These are phyloP conservation scores for Reutealis trisperma DNA, from an alignment of 345 rosid species.

Conservation along the genomic window DNA sequence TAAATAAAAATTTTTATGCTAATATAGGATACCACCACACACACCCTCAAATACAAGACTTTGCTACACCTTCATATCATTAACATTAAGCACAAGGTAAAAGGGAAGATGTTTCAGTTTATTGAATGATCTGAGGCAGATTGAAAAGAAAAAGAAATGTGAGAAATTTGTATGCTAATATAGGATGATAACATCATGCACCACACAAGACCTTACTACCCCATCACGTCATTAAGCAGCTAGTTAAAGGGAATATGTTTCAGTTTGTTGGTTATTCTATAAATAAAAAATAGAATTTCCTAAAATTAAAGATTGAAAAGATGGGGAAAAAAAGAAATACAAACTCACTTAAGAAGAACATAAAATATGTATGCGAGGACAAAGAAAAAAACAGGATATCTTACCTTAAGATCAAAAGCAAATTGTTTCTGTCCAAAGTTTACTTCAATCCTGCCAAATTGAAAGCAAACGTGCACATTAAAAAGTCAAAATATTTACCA, in stretches of 20 bases:
- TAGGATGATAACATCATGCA: not conserved
- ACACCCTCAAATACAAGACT: not conserved
- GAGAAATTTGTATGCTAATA: no score
- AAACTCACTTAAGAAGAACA: not conserved
- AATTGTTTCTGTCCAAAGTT: constrained; percentile 83
- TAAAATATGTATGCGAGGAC: not conserved
- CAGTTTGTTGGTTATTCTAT: not conserved
- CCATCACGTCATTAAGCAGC: no score
- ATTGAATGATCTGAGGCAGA: no score
- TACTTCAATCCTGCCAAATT: constrained; percentile 70
- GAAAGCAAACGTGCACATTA: constrained; percentile 8
- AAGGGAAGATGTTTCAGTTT: no score
- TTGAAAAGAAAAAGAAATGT: no score
- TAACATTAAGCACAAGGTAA: no score
- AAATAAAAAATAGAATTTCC: not conserved
- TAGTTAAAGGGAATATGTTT: not conserved
- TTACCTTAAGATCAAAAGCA: constrained; percentile 82
- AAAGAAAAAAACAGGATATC: constrained; percentile 13
- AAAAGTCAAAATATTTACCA: constrained; percentile 4
- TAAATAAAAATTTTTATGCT: not conserved
- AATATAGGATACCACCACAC: not conserved
- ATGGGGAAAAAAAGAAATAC: constrained; percentile 1
- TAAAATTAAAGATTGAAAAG: not conserved
- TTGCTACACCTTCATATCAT: not conserved
- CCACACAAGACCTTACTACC: not conserved